Conservation (phyloP, 495 filamentous ascomycete species). For the Xylaria scruposa region DNA sequence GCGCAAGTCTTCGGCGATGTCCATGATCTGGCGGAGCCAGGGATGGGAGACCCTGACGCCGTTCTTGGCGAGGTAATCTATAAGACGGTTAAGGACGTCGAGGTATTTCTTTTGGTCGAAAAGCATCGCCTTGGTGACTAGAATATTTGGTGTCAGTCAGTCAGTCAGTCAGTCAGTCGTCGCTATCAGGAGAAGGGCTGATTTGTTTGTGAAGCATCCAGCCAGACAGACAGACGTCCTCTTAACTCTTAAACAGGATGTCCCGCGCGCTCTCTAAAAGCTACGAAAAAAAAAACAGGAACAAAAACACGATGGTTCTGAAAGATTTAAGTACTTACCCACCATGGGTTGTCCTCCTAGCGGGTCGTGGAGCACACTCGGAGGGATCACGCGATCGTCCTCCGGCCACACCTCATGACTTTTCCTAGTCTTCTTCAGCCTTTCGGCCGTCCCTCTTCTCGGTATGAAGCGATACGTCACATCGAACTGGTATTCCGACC, state of each 20-base stretch:
- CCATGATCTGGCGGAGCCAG: conserved; percentile 17
- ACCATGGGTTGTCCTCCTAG: neutral
- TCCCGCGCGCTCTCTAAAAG: neutral
- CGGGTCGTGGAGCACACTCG: neutral
- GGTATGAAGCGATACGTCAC: neutral
- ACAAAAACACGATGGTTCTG: neutral
- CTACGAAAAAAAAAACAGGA: neutral
- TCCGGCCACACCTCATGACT: no score
- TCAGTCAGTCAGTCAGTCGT: no score
- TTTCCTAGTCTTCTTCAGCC: neutral
- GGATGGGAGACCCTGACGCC: neutral
- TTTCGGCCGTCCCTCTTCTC: neutral
- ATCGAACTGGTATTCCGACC: no score
- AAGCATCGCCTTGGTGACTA: no score
- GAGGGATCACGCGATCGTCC: neutral
- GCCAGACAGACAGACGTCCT: no score
- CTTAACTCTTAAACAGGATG: neutral
- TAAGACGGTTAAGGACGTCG: neutral
- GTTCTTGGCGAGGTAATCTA: neutral
- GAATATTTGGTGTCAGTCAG: no score
- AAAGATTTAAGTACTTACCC: neutral
- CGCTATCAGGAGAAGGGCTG: neutral
- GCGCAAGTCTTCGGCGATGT: neutral
- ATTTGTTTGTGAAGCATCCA: no score
- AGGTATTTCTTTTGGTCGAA: conserved; percentile 15